These are phyloP conservation scores for Sarcodon aspratus DNA, from an alignment of 768 basidiomycete genomes.

Conservation along the genomic window DNA sequence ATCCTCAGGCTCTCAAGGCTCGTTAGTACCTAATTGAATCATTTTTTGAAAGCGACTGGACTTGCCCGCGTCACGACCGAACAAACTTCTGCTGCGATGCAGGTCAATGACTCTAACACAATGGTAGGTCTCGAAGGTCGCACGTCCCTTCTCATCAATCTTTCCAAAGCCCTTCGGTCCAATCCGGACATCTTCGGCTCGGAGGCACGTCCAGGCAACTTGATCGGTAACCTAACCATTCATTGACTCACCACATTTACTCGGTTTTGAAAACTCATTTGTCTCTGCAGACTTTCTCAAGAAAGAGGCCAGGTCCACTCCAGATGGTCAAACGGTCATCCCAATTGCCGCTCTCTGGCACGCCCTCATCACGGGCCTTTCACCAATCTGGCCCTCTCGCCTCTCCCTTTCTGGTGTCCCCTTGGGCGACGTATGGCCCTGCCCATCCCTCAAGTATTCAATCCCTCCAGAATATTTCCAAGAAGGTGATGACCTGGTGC, in stretches of 20 bases:
- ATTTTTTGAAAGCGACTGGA: constrained; percentile 43
- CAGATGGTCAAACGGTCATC: constrained; percentile 32
- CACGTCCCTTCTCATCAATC: constrained; percentile 59
- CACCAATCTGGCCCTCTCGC: constrained; percentile 83
- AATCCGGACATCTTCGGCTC: constrained; percentile 62
- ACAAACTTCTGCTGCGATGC: constrained; percentile 58
- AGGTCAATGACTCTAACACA: constrained; percentile 67
- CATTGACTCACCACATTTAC: constrained; percentile 1
- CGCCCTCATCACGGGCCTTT: constrained; percentile 69
- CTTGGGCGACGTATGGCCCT: constrained; percentile 94
- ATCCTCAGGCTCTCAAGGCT: neutral
- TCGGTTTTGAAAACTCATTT: neutral
- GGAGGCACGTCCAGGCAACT: constrained; percentile 69
- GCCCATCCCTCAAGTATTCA: constrained; percentile 33
- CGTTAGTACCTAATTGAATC: neutral
- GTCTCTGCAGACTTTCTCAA: constrained; percentile 52
- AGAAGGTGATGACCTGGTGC: constrained; percentile 67
- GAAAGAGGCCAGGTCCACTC: constrained; percentile 28
- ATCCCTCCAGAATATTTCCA: constrained; percentile 9
- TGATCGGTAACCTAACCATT: constrained; percentile 47
- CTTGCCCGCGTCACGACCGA: constrained; percentile 52
- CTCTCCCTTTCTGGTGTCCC: constrained; percentile 52
- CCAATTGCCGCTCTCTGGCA: constrained; percentile 75
- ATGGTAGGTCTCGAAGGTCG: constrained; percentile 90
- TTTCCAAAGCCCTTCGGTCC: constrained; percentile 57